Base-by-base conservation (phyloP, 345 rosid genomes). In the Sapria himalayana region DNA sequence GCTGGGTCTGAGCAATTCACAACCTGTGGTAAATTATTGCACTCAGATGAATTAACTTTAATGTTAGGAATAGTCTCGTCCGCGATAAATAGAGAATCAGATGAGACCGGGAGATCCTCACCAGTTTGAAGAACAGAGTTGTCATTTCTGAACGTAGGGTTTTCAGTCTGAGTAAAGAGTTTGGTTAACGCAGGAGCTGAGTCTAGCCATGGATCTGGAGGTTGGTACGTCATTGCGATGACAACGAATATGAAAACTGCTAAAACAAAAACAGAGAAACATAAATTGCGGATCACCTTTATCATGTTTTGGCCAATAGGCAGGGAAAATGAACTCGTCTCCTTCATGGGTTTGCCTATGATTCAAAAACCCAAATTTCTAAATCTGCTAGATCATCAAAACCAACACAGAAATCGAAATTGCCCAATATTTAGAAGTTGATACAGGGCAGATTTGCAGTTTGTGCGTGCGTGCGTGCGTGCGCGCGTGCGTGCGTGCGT, bases 181-280 rank as follows among this genome's bases (percentile, higher is more conserved):
- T 66, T 74, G 13, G 91, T 71, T 7, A 89, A 52, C 9, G 79
- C 81, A 0, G 93, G 93, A 48, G 94, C 91, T 4, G 95, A 76
- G 45, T 89, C 77, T 21, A 89, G 81, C 91, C 93, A 82, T 57
- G 94, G 93, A 71, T 82, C 93, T 46, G 85, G 93, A 3, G 98
- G 98, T 51, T 82, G 91, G 58, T 82, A 82, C 14, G 94, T 82
- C 58, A 79, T 66, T 48, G 94, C 94, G 48, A 82, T 67, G 32
- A 71, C 81, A 2, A 86, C 76, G 51, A 89, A 69, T 3, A 79
- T 67, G 37, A 89, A 66, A 33, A 89, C 94, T 5, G 77, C 50
- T 75, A 86, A 65, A 10, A 86, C 92, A 41, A 86, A 86, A 13
- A 66, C 76, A n/a, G 98, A 82, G 75, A 89, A 82, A 42, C 98